Conservation (phyloP, 2,329 filamentous ascomycete genomes). For the Phaeophleospora eucalypticola region DNA sequence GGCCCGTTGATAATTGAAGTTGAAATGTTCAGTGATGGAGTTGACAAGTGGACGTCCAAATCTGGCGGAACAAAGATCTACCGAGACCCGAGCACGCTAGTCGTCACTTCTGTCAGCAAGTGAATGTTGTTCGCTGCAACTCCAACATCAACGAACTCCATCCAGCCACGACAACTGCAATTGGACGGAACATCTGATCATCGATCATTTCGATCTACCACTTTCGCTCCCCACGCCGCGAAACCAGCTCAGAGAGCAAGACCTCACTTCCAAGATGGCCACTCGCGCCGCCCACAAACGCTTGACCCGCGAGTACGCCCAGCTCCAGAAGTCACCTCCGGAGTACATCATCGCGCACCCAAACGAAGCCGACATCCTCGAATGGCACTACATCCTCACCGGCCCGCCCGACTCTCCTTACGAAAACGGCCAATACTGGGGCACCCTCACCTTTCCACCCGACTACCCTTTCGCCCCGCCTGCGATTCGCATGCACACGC, state of each 20-base stretch:
- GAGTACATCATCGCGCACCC: constrained; percentile 34
- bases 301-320: constrained; percentile 36
- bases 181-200: too few species aligned
- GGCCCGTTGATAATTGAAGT: too few species aligned
- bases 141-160: too few species aligned
- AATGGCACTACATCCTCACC: constrained; percentile 65
- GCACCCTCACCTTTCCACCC: constrained; percentile 87
- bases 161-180: too few species aligned
- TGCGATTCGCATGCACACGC: constrained; percentile 98
- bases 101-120: too few species aligned
- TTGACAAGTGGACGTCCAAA: too few species aligned
- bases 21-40: too few species aligned
- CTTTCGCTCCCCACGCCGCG: too few species aligned
- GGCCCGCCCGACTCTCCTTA: constrained; percentile 93
- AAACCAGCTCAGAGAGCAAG: not conserved
- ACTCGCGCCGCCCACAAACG: constrained; percentile 39
- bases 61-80: too few species aligned
- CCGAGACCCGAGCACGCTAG: too few species aligned
- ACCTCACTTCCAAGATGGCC: constrained; percentile 28
- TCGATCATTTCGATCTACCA: too few species aligned
- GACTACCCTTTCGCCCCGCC: constrained; percentile 97
- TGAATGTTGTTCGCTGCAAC: too few species aligned
- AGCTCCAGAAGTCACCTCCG: constrained; percentile 33
- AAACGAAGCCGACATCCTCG: constrained; percentile 33
- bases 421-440: constrained; percentile 95